Percentiles rank a stretch among this genome's conserved stretches.
Evolutionary conservation across 1,284 basidiomycete species (phyloP).

Genomic region (Tremellales sp.): DNA sequence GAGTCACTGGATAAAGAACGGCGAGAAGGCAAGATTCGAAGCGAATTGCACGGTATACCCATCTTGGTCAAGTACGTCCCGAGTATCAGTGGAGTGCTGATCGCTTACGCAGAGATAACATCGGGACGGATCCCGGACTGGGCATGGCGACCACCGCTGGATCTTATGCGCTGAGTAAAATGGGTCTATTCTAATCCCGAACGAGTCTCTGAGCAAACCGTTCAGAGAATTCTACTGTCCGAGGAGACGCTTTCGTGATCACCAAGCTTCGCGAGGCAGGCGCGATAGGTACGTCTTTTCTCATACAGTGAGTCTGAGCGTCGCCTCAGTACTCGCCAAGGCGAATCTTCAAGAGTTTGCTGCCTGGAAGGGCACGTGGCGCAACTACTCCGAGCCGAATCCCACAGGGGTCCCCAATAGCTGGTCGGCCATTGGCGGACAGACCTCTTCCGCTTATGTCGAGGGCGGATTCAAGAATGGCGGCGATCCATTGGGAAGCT

Average conservation of each 20-base stretch:
- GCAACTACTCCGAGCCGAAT: not conserved
- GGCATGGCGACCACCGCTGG: slow-evolving; percentile 30
- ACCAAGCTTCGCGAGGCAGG: slow-evolving; percentile 19
- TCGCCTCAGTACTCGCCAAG: slow-evolving; percentile 35
- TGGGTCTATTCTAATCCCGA: too few relatives aligned
- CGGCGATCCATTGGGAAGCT: slow-evolving; percentile 24
- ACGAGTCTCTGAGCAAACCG: too few relatives aligned
- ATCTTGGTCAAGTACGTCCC: slow-evolving; percentile 25
- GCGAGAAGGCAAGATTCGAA: slow-evolving; percentile 9
- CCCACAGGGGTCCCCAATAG: slow-evolving; percentile 12
- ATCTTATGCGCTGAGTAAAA: not conserved
- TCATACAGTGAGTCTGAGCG: slow-evolving; percentile 8
- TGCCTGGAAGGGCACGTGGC: slow-evolving; percentile 15
- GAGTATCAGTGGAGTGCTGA: not conserved
- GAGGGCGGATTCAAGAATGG: slow-evolving; percentile 26
- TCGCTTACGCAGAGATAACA: slow-evolving; percentile 17
- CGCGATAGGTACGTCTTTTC: slow-evolving; percentile 18
- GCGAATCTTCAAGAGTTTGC: slow-evolving; percentile 31
- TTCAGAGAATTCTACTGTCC: slow-evolving; percentile 1
- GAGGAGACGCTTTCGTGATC: slow-evolving; percentile 12
- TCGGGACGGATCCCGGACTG: slow-evolving; percentile 23
- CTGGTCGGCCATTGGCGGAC: slow-evolving; percentile 29
- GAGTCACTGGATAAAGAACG: slow-evolving; percentile 16
- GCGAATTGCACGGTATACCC: slow-evolving; percentile 30
- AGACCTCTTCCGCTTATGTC: slow-evolving; percentile 29